Base-by-base conservation (phyloP, 768 basidiomycete genomes). In the Tulasnella sp. region DNA sequence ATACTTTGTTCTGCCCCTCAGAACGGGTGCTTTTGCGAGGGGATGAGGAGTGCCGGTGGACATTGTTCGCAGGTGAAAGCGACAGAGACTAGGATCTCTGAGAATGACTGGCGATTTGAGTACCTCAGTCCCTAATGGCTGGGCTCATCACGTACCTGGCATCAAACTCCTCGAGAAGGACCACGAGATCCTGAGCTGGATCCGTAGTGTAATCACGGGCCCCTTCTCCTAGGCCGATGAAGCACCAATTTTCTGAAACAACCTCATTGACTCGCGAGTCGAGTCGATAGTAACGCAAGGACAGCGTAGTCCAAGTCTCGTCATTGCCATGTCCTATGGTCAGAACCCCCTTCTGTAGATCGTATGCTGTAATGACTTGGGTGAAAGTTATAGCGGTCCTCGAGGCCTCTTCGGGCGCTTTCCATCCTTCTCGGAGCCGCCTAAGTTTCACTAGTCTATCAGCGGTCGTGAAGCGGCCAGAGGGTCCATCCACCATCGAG, bases 171-270 rank as follows among this genome's bases (percentile, higher is more conserved):
- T 56, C 55, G 7, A 56, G 23, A 27, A 56, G 34, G 2, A 56
- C 55, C 8, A 45, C 44, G 7, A 56, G 44, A 32, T 56, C 55
- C 32, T 44, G 41, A 9, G 41, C 55, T 4, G 55, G 55, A 43
- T 56, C 55, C 23, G 55, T 56, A 13, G 55, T 56, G 42, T 43
- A 56, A 17, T 56, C 55, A 23, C 43, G 41, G 41, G 44, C 42
- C 11, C 44, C 21, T 29, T 43, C 21, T 44, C 41, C 55, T 15
- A 56, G 42, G 21, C 44, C 55, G 42, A 15, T n/a, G 29, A 38
- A 32, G 9, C 34, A 27, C 55, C 55, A 56, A 7, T 24, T 11
- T 1, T 23, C 19, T 26, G 17, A 23, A 5, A 9, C 21, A n/a
- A 29, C 23, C 41, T 41, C 55, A 11, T 29, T 27, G 23, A 43